phyloP scores from a whole-genome alignment of 768 basidiomycete genomes.

The Tulasnella sp. region DNA sequence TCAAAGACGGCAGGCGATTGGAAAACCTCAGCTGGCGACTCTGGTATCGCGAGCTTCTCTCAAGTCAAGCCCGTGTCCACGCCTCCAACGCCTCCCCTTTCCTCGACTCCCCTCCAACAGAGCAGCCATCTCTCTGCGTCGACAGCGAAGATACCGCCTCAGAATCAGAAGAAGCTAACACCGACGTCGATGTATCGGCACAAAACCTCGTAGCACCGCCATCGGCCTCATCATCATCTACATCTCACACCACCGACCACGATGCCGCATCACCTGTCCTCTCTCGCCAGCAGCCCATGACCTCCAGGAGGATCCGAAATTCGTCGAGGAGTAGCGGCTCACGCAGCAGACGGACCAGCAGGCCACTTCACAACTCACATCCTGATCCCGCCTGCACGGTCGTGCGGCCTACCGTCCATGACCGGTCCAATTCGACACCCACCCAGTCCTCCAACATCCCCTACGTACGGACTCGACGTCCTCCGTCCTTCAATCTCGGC shows the following conservation, averaged over 20 bases:
- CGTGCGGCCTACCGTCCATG: conserved; percentile 6
- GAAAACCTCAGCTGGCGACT: conserved; percentile 90
- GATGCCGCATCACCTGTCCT: conserved; percentile 9
- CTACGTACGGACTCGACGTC: conserved; percentile 14
- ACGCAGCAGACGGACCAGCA: conserved; percentile 2
- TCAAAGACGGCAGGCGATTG: conserved; percentile 77
- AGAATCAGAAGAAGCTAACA: conserved; percentile 27
- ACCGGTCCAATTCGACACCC: conserved; percentile 27
- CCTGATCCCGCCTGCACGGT: conserved; percentile 8
- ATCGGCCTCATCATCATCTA: neutral
- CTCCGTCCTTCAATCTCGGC: conserved; percentile 42
- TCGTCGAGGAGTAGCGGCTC: neutral
- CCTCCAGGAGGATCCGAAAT: conserved; percentile 3
- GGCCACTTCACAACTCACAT: conserved; percentile 23
- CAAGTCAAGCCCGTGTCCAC: conserved; percentile 44
- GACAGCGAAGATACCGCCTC: conserved; percentile 37
- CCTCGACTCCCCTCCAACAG: conserved; percentile 43
- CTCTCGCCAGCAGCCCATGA: conserved; percentile 13
- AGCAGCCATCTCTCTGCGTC: conserved; percentile 20
- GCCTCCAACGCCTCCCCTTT: conserved; percentile 37
- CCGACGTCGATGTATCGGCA: conserved; percentile 21
- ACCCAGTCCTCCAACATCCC: conserved; percentile 5
- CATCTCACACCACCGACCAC: conserved; percentile 14
- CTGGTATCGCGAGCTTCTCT: conserved; percentile 69
- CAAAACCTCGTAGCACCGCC: neutral